Percentiles rank a stretch among this genome's conserved stretches.
These are phyloP conservation scores for Melastoma candidum DNA, from an alignment of 441 rosid species.

Conservation along the genomic window DNA sequence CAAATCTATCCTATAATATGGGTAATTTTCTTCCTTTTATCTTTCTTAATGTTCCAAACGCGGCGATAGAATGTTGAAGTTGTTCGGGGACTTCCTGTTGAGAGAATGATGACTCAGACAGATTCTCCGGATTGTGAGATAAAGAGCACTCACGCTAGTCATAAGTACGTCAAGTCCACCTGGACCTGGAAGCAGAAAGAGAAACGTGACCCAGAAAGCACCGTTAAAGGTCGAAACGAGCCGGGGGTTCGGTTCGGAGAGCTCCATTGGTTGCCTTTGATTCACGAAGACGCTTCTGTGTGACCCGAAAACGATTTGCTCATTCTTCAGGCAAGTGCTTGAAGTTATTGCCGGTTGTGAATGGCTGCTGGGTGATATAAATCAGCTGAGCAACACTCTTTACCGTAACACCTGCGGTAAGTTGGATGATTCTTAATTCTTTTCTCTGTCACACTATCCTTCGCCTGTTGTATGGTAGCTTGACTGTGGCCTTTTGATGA, in stretches of 20 bases:
- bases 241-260: conserved; percentile 81
- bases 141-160: conserved; percentile 78
- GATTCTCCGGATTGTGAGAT: conserved; percentile 97
- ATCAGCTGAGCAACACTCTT: conserved; percentile 53
- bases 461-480: too few species aligned
- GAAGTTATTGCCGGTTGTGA: conserved; percentile 89
- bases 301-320: not conserved
- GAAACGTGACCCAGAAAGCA: conserved; percentile 61
- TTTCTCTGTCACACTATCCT: not conserved
- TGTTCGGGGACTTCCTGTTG: conserved; percentile 59
- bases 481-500: too few species aligned
- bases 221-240: conserved; percentile 89
- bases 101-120: conserved; percentile 93
- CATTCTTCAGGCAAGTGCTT: conserved; percentile 67
- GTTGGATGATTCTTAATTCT: not conserved
- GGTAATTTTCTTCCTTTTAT: too few species aligned
- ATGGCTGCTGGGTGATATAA: conserved; percentile 43
- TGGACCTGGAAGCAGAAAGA: conserved; percentile 96
- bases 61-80: conserved; percentile 53
- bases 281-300: not conserved
- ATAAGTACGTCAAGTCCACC: conserved; percentile 42
- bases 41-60: too few species aligned
- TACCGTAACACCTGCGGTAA: conserved; percentile 90
- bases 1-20: too few species aligned
- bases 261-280: conserved; percentile 10